Conservation (phyloP, 352 stramenopile species). For the Poterioochromonas sp. region DNA sequence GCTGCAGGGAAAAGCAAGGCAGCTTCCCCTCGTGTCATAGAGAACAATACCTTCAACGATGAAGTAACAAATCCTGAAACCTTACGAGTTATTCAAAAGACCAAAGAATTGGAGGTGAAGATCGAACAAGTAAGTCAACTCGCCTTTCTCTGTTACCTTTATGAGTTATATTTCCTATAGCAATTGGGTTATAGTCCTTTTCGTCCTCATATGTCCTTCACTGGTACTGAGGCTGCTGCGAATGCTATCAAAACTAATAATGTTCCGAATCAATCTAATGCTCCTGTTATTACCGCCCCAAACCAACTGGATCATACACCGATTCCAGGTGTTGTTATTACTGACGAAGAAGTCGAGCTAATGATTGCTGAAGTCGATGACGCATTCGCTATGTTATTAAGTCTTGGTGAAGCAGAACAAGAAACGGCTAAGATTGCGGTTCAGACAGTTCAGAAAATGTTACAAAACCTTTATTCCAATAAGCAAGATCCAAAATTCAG, state of each 20-base stretch:
- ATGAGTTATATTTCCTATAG: no score
- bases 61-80: not conserved
- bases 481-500: not conserved
- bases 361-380: constrained; percentile 11
- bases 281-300: not conserved
- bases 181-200: constrained; percentile 32
- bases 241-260: not conserved
- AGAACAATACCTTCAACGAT: not conserved
- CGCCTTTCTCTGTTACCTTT: no score
- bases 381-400: constrained; percentile 18
- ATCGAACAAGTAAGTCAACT: not conserved
- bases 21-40: not conserved
- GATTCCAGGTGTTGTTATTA: not conserved
- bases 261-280: not conserved
- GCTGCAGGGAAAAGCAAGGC: not conserved
- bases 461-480: constrained; percentile 13
- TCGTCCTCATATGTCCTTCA: constrained; percentile 27
- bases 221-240: not conserved
- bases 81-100: not conserved
- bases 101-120: not conserved
- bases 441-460: constrained; percentile 25
- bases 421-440: not conserved
- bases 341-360: constrained; percentile 3
- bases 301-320: no score
- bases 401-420: constrained; percentile 13